phyloP scores from a whole-genome alignment of 352 stramenopile genomes.

The Pythium aphanidermatum region DNA sequence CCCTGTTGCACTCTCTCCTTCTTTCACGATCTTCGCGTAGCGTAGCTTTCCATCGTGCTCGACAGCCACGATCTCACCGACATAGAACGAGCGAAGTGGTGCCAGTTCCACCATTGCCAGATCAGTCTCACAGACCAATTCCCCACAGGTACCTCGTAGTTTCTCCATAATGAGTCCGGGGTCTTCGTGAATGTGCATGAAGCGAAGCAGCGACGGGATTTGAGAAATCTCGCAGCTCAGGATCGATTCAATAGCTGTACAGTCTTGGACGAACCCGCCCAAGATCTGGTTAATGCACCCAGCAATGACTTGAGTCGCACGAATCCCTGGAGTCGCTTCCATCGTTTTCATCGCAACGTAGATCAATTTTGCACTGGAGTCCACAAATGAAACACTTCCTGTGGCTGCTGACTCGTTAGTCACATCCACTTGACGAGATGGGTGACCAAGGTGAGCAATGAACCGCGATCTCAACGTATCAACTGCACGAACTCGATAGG shows the following conservation, averaged over 20 bases:
- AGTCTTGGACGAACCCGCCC: conserved; percentile 54
- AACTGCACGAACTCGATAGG: conserved; percentile 46
- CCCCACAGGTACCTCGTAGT: conserved; percentile 48
- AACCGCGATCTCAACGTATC: conserved; percentile 51
- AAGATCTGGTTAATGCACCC: conserved; percentile 66
- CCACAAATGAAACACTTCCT: conserved; percentile 59
- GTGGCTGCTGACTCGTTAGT: conserved; percentile 40
- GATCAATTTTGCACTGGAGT: conserved; percentile 29
- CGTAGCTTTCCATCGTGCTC: conserved; percentile 36
- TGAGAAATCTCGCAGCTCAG: conserved; percentile 43
- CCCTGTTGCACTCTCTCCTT: conserved; percentile 25
- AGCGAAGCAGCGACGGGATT: conserved; percentile 39
- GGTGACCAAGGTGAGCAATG: conserved; percentile 48
- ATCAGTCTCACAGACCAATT: conserved; percentile 46
- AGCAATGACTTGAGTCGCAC: conserved; percentile 51
- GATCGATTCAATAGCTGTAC: conserved; percentile 55
- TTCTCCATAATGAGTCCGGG: conserved; percentile 56
- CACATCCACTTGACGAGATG: conserved; percentile 44
- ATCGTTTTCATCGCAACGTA: conserved; percentile 48
- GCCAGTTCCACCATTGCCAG: conserved; percentile 40
- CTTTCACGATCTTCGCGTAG: conserved; percentile 60
- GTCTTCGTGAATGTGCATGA: conserved; percentile 68
- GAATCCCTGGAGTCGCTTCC: conserved; percentile 26
- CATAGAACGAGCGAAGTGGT: conserved; percentile 57
- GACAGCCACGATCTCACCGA: conserved; percentile 65